Evolutionary conservation across 352 stramenopile genomes (phyloP), one percentile per base, ranked within the genome.

Genomic region (Lagenidium sp.): DNA sequence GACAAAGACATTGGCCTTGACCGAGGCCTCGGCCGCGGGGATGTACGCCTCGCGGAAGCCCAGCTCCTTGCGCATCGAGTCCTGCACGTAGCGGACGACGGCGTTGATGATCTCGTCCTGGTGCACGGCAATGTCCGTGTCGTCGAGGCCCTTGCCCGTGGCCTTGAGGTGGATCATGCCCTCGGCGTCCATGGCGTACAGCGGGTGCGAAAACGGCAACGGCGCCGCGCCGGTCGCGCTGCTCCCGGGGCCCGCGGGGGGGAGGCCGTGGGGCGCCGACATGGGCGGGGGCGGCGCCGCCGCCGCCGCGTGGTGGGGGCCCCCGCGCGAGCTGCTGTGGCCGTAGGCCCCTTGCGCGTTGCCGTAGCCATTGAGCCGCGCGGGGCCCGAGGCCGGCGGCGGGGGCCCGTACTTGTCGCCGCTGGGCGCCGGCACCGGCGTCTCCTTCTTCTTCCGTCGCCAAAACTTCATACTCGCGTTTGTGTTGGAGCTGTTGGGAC

Each of bases 91-190:
- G 53, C 81, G 80, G 38, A 91, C 81, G 12, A 90, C 75, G 5
- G 78, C 65, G 52, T 86, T 90, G 57, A 91, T 85, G 50, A 93
- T 86, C 48, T 93, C 81, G 41, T 93, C 81, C 58, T 91, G 78
- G 55, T 91, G 78, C n/a, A 91, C 78, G 2, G 78, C 73, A 49
- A 93, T 68, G 44, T 93, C 81, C 23, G 76, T 82, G 52, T 90
- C 78, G 44, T 90, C 74, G 2, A 93, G 53, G 0, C 67, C 74
- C 42, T 88, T 91, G 52, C 74, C 78, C 23, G 81, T 91, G 23
- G 78, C 78, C 55, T 93, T 93, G 37, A 91, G 62, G 39, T 82
- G 68, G 40, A 93, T 82, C 76, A 89, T 91, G 18, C 81, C 81
- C 26, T 88, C 76, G 6, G 48, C 51, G 54, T 93, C 81, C 81